Evolutionary conservation across 2,329 filamentous ascomycete species (phyloP).

Genomic region (Pseudogymnoascus sp.): DNA sequence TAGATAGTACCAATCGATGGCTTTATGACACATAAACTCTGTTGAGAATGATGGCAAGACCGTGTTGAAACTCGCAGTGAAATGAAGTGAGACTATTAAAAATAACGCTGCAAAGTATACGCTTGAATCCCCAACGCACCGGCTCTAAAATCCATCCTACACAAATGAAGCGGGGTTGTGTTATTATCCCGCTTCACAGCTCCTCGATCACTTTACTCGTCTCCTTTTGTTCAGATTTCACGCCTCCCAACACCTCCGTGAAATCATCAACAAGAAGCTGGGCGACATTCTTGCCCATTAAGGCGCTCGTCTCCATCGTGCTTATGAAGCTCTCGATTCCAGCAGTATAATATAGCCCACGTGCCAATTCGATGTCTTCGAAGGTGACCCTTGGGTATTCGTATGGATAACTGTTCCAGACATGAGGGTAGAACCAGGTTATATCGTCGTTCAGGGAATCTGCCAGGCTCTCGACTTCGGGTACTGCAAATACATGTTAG

Average conservation of each 20-base stretch:
- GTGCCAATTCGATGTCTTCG: conserved; percentile 65
- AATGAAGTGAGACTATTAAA: not conserved
- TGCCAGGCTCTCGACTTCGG: conserved; percentile 18
- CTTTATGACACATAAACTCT: not conserved
- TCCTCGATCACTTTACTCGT: conserved; percentile 10
- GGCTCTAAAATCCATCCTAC: not conserved
- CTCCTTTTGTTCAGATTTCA: not conserved
- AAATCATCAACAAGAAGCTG: conserved; percentile 59
- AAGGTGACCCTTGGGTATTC: conserved; percentile 81
- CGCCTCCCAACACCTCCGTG: conserved; percentile 23
- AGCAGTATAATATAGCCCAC: conserved; percentile 62
- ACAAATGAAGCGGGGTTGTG: not conserved
- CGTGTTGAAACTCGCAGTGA: not conserved
- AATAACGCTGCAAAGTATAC: not conserved
- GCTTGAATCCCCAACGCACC: not conserved
- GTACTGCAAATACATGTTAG: conserved; percentile 14
- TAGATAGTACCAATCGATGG: conserved; percentile 6
- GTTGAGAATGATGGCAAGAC: not conserved
- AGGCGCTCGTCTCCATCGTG: conserved; percentile 91
- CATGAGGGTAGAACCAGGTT: conserved; percentile 69
- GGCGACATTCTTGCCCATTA: conserved; percentile 85
- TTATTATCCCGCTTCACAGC: conserved; percentile 5
- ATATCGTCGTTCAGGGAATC: conserved; percentile 36
- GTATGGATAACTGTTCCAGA: conserved; percentile 81
- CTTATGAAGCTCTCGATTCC: conserved; percentile 90